Evolutionary conservation across 2,329 filamentous ascomycete species (phyloP), one percentile per base, ranked within the genome.

Genomic region (Pseudocercospora macadamiae): DNA sequence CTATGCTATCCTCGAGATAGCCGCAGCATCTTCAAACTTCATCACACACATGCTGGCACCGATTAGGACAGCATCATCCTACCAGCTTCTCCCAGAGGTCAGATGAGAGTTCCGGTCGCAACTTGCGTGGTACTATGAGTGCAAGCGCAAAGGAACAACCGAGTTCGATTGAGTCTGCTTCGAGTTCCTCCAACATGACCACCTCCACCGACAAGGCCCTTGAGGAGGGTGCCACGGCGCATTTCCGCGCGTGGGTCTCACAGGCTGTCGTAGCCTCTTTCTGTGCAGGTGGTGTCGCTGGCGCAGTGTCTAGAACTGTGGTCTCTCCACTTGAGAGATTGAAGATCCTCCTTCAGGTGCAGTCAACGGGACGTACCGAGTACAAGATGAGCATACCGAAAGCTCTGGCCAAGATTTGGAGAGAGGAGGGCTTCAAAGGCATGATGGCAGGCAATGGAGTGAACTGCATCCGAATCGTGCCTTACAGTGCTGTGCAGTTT

Each of bases 361-460:
- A 99, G 79, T 96, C 90, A 71, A 89, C 84, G 51, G 93, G 93
- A 16, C 87, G 92, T 70, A 89, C 91, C 68, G 93, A 96, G 71
- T 99, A 99, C 78, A 93, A 95, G 74, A 81, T 97, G 75, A 95
- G 92, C 14, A 91, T 97, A 58, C 86, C 87, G 67, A 91, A 96
- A 77, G 95, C 91, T 3, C 80, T 99, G 64, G 84, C 80, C 39
- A 99, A 99, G 77, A 99, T 99, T 89, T 96, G 93, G 88, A 87
- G 82, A 68, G 95, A 99, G 74, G 95, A 99, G 77, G 95, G 95
- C 55, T 97, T 93, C 91, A 87, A 87, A 74, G 95, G 95, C 0
- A 96, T 97, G 76, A 96, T 99, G 93, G 87, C 92, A 66, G 95
- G 95, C 53, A 99, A 99, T 74, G 95, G 95, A 64, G 97, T 93